Conservation (phyloP, 768 basidiomycete species). For the Boletus pseudo-olivaceus region DNA sequence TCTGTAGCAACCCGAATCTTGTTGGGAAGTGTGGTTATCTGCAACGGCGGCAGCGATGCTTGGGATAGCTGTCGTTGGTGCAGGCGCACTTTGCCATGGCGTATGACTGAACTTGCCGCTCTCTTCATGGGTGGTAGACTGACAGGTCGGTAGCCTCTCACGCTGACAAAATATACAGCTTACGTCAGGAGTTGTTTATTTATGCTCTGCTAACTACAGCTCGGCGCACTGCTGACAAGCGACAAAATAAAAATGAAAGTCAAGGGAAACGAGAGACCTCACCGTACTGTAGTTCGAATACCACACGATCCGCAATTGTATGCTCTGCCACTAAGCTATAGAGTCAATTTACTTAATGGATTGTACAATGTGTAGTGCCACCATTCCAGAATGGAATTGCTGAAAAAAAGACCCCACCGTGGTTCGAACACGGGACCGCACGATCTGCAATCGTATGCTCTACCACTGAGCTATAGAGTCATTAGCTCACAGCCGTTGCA, state of each 20-base stretch:
- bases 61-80: constrained; percentile 28
- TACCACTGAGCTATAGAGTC: constrained; percentile 46
- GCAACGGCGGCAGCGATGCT: constrained; percentile 36
- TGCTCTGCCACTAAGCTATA: constrained; percentile 51
- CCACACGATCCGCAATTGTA: constrained; percentile 55
- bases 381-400: too few relatives aligned
- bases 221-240: too few relatives aligned
- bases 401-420: constrained; percentile 47
- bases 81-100: constrained; percentile 30
- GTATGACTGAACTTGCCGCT: constrained; percentile 36
- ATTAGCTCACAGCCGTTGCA: fast-evolving
- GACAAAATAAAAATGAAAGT: too few relatives aligned
- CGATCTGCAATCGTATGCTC: constrained; percentile 62
- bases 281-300: constrained; percentile 55
- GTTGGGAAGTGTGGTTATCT: constrained; percentile 86
- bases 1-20: constrained; percentile 91
- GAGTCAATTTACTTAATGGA: constrained; percentile 2
- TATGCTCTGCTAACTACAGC: too few relatives aligned
- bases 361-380: too few relatives aligned
- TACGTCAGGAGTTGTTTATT: constrained; percentile 3
- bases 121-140: constrained; percentile 36
- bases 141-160: neutral
- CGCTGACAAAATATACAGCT: neutral
- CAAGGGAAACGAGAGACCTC: too few relatives aligned
- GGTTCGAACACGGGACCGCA: constrained; percentile 55